Base-by-base conservation (phyloP, 306 rosid genomes). In the Vachellia collinsii region DNA sequence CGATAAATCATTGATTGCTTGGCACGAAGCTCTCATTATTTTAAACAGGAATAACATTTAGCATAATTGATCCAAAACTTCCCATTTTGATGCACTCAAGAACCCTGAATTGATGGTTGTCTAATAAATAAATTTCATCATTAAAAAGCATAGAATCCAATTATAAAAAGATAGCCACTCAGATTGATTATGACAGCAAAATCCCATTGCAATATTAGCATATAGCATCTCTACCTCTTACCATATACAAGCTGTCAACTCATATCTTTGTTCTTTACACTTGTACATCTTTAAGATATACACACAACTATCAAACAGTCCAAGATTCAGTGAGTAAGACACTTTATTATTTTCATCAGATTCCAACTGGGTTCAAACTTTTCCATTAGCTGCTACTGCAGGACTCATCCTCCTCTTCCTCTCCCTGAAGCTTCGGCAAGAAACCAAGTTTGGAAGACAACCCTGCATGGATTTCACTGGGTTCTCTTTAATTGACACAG, bases 391-490 rank as follows among this genome's bases (percentile, higher is more conserved):
- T 47, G 83, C 89, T 43, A 92, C 70, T 41, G 90, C 88, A 43
- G 97, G 94, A 81, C 87, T 88, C 69, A 86, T 79, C 84, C 84
- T 87, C 87, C 87, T 90, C 87, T 88, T 90, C 81, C 89, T 90
- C 59, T 89, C 93, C 12, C 90, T 78, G 14, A 86, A 92, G 86
- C 93, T 90, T n/a, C n/a, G n/a, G n/a, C n/a, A n/a, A n/a, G n/a
- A n/a, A 79, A 87, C 82, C 88, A 93, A 86, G 82, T 91, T 82
- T 5, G 99, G 97, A 79, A 96, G 82, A 85, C 99, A 96, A 81
- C 94, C 83, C 41, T 82, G 89, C 22, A 46, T 22, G 13, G 94
- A 81, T 70, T 86, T 89, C 19, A 80, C 63, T 1, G 89, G 75
- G 79, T 74, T 88, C 69, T 81, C 90, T 73, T 76, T 78, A 22